Evolutionary conservation across 108 stramenopile species (phyloP), one percentile per base, ranked within the genome.

Genomic region (Nitzschia sp.): DNA sequence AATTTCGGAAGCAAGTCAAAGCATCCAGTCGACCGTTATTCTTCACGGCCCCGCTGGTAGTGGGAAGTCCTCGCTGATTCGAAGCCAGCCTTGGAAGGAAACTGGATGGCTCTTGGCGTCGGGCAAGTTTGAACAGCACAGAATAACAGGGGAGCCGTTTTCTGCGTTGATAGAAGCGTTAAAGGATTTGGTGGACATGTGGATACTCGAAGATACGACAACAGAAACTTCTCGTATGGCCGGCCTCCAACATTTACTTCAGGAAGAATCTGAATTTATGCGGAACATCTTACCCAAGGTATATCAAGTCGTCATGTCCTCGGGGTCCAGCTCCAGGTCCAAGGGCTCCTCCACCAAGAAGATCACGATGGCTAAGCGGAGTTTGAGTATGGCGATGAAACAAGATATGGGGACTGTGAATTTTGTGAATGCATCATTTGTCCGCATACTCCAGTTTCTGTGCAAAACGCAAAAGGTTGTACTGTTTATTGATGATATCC

Each of bases 401-500:
- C 32, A 0, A 38, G 63, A 46, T 56, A 3, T 26, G 9, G 52
- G 28, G 9, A 25, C 32, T n/a, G 54, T 54, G 3, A 46, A 52
- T 32, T 55, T 27, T 19, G 30, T 73, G 19, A 65, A 66, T 34
- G 54, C 60, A 17, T 35, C 67, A 5, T 69, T 76, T 57, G 21
- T 68, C n/a, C 59, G 67, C 26, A 63, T 76, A 3, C 25, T 76
- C 5, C 35, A 45, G 5, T 68, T 76, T 45, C 52, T 76, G 5
- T 68, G 45, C 27, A 3, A 66, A 19, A 41, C 44, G 5, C 47
- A 63, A 34, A 59, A 59, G 16, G 46, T 67, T 38, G 36, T 65
- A 15, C 30, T 79, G 23, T 75, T 85, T 55, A 45, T 85, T 5
- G 84, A 85, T 56, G 79, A 85, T 68, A 1, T 85, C 0, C 84